phyloP scores from a whole-genome alignment of 1,284 basidiomycete species.

The Ganoderma meredithae region DNA sequence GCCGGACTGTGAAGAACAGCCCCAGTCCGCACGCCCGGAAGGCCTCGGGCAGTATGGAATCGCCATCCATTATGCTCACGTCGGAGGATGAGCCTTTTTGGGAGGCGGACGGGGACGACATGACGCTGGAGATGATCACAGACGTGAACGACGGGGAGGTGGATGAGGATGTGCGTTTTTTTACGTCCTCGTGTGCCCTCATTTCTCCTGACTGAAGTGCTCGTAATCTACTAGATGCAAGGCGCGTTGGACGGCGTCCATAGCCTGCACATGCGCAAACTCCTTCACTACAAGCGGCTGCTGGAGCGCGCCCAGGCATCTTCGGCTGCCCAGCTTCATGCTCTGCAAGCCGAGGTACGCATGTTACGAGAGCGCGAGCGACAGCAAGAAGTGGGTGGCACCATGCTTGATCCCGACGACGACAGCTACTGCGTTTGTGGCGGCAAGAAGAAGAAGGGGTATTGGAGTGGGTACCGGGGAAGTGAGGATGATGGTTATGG shows the following conservation, averaged over 20 bases:
- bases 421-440: slow-evolving; percentile 66
- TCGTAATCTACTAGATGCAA: slow-evolving; percentile 55
- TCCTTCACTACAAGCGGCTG: slow-evolving; percentile 77
- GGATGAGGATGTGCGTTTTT: slow-evolving; percentile 66
- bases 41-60: slow-evolving; percentile 27
- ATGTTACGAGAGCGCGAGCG: slow-evolving; percentile 55
- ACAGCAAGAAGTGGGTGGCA: slow-evolving; percentile 37
- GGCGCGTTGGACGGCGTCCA: slow-evolving; percentile 60
- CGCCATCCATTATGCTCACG: slow-evolving; percentile 28
- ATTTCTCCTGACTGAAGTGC: slow-evolving; percentile 10
- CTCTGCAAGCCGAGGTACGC: slow-evolving; percentile 76
- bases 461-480: slow-evolving; percentile 69
- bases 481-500: slow-evolving; percentile 47
- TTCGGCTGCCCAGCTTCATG: slow-evolving; percentile 79
- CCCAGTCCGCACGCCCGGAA: slow-evolving; percentile 23
- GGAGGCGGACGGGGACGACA: slow-evolving; percentile 52
- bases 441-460: slow-evolving; percentile 61
- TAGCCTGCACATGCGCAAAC: slow-evolving; percentile 66
- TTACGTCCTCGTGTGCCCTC: slow-evolving; percentile 5
- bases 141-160: slow-evolving; percentile 69
- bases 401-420: slow-evolving; percentile 32
- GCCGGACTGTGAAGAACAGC: slow-evolving; percentile 27
- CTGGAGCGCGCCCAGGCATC: slow-evolving; percentile 79
- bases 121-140: slow-evolving; percentile 72
- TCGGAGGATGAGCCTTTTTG: slow-evolving; percentile 40